A percentile compares a stretch with the other conserved stretches of the same genome.
Conservation (phyloP, 768 basidiomycete genomes). For the Tremella fuciformis region DNA sequence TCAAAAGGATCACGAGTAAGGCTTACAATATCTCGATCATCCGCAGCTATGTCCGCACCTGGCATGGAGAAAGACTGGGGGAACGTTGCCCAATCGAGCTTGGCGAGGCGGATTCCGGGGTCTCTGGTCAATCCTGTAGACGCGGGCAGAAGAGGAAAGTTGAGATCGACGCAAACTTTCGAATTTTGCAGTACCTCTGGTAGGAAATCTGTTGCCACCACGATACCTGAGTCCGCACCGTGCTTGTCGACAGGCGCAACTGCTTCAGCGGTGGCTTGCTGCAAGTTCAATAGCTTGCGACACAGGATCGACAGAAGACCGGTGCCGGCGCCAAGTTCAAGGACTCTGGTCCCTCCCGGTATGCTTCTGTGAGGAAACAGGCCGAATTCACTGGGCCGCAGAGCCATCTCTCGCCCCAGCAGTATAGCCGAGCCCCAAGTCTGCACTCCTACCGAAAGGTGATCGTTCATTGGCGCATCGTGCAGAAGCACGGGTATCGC, state of each 20-base stretch:
- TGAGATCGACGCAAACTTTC: constrained; percentile 47
- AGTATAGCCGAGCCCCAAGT: constrained; percentile 52
- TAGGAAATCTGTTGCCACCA: constrained; percentile 50
- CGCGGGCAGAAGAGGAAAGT: constrained; percentile 29
- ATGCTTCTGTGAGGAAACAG: constrained; percentile 11
- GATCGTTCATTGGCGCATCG: constrained; percentile 50
- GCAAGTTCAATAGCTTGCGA: constrained; percentile 41
- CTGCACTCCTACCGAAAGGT: constrained; percentile 50
- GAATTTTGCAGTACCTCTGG: constrained; percentile 46
- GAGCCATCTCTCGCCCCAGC: constrained; percentile 43
- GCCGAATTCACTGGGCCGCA: constrained; percentile 36
- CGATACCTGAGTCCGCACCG: constrained; percentile 20
- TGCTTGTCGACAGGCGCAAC: neutral
- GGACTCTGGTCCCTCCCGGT: constrained; percentile 24
- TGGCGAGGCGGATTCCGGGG: constrained; percentile 33
- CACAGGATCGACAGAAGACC: constrained; percentile 48
- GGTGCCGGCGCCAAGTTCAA: constrained; percentile 51
- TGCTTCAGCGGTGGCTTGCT: neutral
- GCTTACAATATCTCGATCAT: neutral
- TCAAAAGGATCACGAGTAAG: constrained; percentile 43
- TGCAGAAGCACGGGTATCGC: constrained; percentile 43
- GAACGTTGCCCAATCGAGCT: constrained; percentile 50
- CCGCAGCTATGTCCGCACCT: neutral
- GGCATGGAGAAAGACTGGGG: constrained; percentile 5
- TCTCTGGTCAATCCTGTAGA: neutral